Conservation (phyloP, 2,329 filamentous ascomycete genomes). For the Grosmannia serpens region DNA sequence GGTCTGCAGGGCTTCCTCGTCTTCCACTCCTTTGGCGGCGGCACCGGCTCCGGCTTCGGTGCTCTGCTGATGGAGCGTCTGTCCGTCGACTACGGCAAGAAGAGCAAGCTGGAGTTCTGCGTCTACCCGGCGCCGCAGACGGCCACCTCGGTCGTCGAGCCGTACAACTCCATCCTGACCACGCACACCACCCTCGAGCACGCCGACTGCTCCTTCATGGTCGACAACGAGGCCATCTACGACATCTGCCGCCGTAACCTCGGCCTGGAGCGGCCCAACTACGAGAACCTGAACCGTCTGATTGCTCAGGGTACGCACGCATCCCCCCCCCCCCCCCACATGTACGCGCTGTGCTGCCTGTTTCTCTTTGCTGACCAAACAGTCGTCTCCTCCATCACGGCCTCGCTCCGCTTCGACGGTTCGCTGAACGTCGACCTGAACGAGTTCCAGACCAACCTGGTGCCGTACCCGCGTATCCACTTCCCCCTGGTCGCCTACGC, state of each 20-base stretch:
- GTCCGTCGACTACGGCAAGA: conserved; percentile 99
- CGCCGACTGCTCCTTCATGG: conserved; percentile 99
- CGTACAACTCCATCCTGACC: conserved; percentile 98
- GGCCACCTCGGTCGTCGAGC: conserved; percentile 94
- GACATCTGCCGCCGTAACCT: conserved; percentile 98
- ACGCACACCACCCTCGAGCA: conserved; percentile 99
- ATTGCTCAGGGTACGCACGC: conserved; percentile 72
- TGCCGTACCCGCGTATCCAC: conserved; percentile 97
- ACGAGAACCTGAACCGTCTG: conserved; percentile 96
- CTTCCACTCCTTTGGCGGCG: conserved; percentile 99
- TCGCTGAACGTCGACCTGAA: conserved; percentile 98
- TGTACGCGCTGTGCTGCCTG: too few species aligned
- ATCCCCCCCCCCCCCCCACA: conserved; percentile 2
- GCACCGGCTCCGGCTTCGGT: conserved; percentile 97
- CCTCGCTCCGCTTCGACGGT: conserved; percentile 94
- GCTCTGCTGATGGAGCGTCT: conserved; percentile 98
- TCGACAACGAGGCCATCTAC: conserved; percentile 99
- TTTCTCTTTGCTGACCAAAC: conserved; percentile 2
- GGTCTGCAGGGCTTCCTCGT: conserved; percentile 98
- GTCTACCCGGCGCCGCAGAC: conserved; percentile 98
- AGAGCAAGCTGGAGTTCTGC: conserved; percentile 99
- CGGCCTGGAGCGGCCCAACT: conserved; percentile 93
- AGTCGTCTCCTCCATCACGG: conserved; percentile 98
- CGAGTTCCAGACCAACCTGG: conserved; percentile 99
- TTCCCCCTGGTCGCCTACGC: conserved; percentile 97